Base-by-base conservation (phyloP, 2,329 filamentous ascomycete species). In the Epichloe elymi region DNA sequence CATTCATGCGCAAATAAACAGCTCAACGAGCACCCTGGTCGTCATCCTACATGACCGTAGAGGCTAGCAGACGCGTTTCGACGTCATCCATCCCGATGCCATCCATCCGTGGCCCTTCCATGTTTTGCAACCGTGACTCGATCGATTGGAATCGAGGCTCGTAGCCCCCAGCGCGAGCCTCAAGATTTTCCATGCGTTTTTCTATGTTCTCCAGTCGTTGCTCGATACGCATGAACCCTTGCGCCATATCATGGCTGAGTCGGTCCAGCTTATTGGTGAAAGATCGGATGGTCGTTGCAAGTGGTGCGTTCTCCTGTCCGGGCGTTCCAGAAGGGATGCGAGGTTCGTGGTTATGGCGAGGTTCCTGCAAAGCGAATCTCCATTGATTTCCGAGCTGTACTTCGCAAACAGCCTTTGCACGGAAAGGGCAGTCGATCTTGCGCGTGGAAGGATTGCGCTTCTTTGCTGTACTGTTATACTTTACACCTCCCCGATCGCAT, bases 391-490 rank as follows among this genome's bases (percentile, higher is more conserved):
- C 74, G 11, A 82, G 68, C 61, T 80, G 77, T 6, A 82, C 78
- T 60, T 82, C 78, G 55, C 78, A 82, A 20, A 82, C 78, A 23
- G 78, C 78, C 66, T 82, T 82, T 51, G 78, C 78, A 49, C 77
- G 75, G 68, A 79, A 82, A 11, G 78, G 78, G 51, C 78, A 82
- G 61, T 82, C 78, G 51, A 82, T 76, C 65, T 82, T 82, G 61
- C 78, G 76, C 42, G 78, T 82, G 50, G 76, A 80, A 1, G 78
- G 78, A 57, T 79, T 81, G 51, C 78, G 74, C 67, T 81, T 82
- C 70, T 81, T 81, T 7, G 78, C 78, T 1, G 78, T 82, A 64
- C 78, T 81, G 67, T 70, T 79, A 65, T 82, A 82, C 65, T 81
- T 82, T 61, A 82, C 78, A 54, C 78, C 78, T 50, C 78, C 78